Evolutionary conservation across 768 basidiomycete genomes (phyloP).

Genomic region (Hydnomerulius pinastri): DNA sequence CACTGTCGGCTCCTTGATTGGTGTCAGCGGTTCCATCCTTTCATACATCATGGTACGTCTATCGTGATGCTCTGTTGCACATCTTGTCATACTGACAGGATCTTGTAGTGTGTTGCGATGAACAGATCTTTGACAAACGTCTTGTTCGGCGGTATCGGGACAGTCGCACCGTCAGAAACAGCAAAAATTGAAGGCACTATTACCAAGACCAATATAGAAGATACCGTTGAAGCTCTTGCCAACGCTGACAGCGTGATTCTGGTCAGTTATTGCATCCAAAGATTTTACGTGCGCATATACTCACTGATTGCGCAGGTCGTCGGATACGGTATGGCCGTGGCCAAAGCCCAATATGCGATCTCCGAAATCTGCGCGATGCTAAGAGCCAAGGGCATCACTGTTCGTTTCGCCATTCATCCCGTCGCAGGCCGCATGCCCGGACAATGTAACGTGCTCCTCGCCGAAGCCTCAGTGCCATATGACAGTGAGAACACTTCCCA

Average conservation of each 20-base stretch:
- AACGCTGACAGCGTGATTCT: slow-evolving; percentile 86
- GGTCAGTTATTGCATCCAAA: slow-evolving; percentile 35
- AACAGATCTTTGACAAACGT: slow-evolving; percentile 86
- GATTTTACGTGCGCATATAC: not conserved
- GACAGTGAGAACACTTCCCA: slow-evolving; percentile 56
- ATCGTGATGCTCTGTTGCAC: not conserved
- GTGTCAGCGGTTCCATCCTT: slow-evolving; percentile 87
- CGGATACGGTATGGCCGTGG: slow-evolving; percentile 91
- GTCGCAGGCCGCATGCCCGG: slow-evolving; percentile 94
- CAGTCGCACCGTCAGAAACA: slow-evolving; percentile 52
- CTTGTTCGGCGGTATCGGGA: slow-evolving; percentile 81
- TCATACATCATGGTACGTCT: slow-evolving; percentile 85
- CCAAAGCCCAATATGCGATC: slow-evolving; percentile 83
- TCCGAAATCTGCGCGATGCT: slow-evolving; percentile 76
- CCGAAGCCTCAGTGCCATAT: slow-evolving; percentile 88
- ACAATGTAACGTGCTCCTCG: slow-evolving; percentile 89
- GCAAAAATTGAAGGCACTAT: slow-evolving; percentile 85
- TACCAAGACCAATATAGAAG: slow-evolving; percentile 76
- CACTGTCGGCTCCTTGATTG: slow-evolving; percentile 83
- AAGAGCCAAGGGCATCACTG: slow-evolving; percentile 72
- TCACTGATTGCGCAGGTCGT: slow-evolving; percentile 52
- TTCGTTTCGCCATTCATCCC: slow-evolving; percentile 87
- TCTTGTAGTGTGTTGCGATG: slow-evolving; percentile 82
- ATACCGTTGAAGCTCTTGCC: slow-evolving; percentile 73
- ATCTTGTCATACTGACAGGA: slow-evolving; percentile 6